Percentiles rank a stretch among this genome's conserved stretches.
These are phyloP conservation scores for Penicillium coprophilum DNA, from an alignment of 495 filamentous ascomycete species.

Conservation along the genomic window DNA sequence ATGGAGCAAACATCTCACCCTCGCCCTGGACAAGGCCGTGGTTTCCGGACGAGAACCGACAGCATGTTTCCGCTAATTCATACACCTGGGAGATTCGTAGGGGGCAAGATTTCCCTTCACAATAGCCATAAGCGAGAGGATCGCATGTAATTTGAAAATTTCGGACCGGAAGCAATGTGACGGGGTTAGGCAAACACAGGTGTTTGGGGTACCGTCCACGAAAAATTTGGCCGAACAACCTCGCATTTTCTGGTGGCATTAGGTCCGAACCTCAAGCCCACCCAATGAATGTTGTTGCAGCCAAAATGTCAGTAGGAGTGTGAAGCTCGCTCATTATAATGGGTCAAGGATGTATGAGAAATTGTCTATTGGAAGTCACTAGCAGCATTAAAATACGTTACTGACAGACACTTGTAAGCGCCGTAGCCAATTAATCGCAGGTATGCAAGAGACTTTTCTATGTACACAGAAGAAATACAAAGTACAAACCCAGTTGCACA, in stretches of 20 bases:
- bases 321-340: not conserved
- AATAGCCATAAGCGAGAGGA: not conserved
- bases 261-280: not conserved
- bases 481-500: conserved; percentile 49
- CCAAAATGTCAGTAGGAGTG: not conserved
- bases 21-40: not conserved
- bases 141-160: not conserved
- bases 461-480: conserved; percentile 45
- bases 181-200: not conserved
- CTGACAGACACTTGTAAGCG: conserved; percentile 27
- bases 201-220: not conserved
- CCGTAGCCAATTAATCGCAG: conserved; percentile 36
- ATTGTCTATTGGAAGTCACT: conserved; percentile 34
- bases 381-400: conserved; percentile 38
- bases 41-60: too few relatives aligned
- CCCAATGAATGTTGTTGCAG: not conserved
- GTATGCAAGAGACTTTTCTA: conserved; percentile 47
- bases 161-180: not conserved
- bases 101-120: not conserved
- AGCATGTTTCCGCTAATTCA: too few relatives aligned
- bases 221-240: not conserved
- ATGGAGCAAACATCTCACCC: not conserved
- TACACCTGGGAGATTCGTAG: too few relatives aligned
- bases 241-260: not conserved
- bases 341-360: conserved; percentile 11